Evolutionary conservation across 768 basidiomycete genomes (phyloP).

Genomic region (Rhodotorula babjevae): DNA sequence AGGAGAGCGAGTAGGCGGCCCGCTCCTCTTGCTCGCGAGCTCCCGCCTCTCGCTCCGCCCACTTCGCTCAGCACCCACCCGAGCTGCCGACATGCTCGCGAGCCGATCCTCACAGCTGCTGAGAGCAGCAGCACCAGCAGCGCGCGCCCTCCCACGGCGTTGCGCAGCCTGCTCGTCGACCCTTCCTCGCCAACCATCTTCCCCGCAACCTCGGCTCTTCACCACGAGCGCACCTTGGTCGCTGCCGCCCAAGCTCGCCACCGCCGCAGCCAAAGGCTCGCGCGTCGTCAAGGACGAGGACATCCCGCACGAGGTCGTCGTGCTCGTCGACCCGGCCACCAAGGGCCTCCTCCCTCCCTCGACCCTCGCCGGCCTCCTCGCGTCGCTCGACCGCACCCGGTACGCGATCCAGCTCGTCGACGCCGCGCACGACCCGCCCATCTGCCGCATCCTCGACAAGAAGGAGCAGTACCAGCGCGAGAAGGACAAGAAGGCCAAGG

Average conservation of each 20-base stretch:
- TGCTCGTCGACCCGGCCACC: slow-evolving; percentile 54
- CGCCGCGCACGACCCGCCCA: slow-evolving; percentile 52
- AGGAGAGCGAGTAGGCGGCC: not conserved
- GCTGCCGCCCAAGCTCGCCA: not conserved
- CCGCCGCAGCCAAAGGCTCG: not conserved
- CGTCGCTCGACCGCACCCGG: slow-evolving; percentile 49
- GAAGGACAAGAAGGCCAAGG: slow-evolving; percentile 49
- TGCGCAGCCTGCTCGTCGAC: not conserved
- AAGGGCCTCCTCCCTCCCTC: slow-evolving; percentile 48
- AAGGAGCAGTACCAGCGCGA: slow-evolving; percentile 51
- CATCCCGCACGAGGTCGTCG: slow-evolving; percentile 53
- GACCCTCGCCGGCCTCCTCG: slow-evolving; percentile 53
- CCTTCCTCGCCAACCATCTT: not conserved
- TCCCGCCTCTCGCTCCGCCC: not conserved
- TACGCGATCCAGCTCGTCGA: slow-evolving; percentile 59
- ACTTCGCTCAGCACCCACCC: too few species aligned
- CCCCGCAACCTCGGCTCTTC: not conserved
- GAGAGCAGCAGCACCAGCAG: not conserved
- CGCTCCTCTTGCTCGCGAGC: not conserved
- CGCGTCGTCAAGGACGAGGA: slow-evolving; percentile 42
- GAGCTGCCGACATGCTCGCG: not conserved
- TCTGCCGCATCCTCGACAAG: slow-evolving; percentile 60
- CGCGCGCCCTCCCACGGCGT: not conserved
- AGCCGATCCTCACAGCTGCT: not conserved
- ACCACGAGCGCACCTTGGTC: not conserved